A percentile compares a stretch with the other conserved stretches of the same genome.
Conservation (phyloP, 2,329 filamentous ascomycete species). For the Onygenales sp. region DNA sequence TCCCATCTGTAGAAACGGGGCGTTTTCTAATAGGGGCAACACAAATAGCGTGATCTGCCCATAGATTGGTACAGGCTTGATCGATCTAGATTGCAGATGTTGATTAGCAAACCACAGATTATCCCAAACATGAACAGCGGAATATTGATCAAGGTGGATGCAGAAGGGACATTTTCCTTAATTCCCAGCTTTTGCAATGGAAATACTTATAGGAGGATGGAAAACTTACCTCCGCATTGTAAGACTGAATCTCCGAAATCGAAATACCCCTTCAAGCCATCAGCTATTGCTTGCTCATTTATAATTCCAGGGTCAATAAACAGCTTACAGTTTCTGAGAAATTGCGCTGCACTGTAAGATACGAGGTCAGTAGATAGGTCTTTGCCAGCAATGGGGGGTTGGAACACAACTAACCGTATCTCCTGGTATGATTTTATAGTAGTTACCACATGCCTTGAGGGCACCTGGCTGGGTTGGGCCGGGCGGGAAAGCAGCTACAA, state of each 20-base stretch:
- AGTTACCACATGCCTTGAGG: constrained; percentile 8
- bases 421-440: constrained; percentile 8
- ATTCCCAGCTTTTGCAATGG: not conserved
- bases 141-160: not conserved
- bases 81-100: constrained; percentile 5
- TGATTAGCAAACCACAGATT: not conserved
- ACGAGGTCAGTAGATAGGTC: not conserved
- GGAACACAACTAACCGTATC: constrained; percentile 10
- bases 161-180: not conserved
- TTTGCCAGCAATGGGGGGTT: not conserved
- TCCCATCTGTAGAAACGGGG: constrained; percentile 4
- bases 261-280: constrained; percentile 6
- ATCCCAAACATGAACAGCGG: not conserved
- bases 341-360: constrained; percentile 10
- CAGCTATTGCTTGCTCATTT: constrained; percentile 1
- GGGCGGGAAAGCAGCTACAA: constrained; percentile 5
- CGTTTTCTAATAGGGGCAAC: constrained; percentile 7
- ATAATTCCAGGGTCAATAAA: too few species aligned
- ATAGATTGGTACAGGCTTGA: constrained; percentile 9
- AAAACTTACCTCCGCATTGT: constrained; percentile 8
- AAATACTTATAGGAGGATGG: not conserved
- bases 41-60: constrained; percentile 11
- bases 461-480: constrained; percentile 10
- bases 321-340: constrained; percentile 8
- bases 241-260: not conserved